Evolutionary conservation across 2,329 filamentous ascomycete species (phyloP), one percentile per base, ranked within the genome.

Genomic region (Ramichloridium luteum): DNA sequence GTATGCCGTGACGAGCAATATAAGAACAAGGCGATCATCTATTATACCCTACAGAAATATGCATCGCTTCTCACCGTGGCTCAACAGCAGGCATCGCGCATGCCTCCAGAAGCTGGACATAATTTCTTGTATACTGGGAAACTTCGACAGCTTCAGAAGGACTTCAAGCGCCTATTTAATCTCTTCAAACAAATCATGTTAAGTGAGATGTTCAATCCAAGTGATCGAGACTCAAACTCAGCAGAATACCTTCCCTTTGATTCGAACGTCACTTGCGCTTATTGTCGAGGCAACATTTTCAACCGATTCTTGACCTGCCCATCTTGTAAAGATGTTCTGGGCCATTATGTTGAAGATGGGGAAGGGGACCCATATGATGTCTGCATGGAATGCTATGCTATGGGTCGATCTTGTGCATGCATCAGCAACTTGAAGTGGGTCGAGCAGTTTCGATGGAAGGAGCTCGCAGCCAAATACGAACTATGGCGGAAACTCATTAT

Each of bases 1-100:
- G 88, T 96, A 3, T 96, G 90, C 52, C 80, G 90, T 22, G 90
- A 98, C 45, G 90, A 98, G 54, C 88, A 96, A 55, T 98, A 98
- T 65, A 96, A 96, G 56, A 94, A 93, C 61, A 96, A 96, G 55
- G 83, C 86, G 4, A 94, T 96, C 36, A 68, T 94, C 27, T 93
- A 86, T 55, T 93, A 78, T 52, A 83, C 85, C 0, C 65, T 96
- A 3, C 62, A 78, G 8, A 90, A 85, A 48, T 96, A 96, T 53
- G 70, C 68, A 2, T 55, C 55, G 4, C 54, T 72, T 16, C 60
- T 79, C 39, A 61, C 64, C n/a, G 64, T 73, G 30, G 68, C 82
- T 11, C 61, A 68, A 32, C 61, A 67, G 14, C 62, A 71, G 29
- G 46, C 37, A 37, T 50, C 27, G 39, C 59, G 41, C 47, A 59